phyloP scores from a whole-genome alignment of 345 rosid species.

The Hevea brasiliensis region DNA sequence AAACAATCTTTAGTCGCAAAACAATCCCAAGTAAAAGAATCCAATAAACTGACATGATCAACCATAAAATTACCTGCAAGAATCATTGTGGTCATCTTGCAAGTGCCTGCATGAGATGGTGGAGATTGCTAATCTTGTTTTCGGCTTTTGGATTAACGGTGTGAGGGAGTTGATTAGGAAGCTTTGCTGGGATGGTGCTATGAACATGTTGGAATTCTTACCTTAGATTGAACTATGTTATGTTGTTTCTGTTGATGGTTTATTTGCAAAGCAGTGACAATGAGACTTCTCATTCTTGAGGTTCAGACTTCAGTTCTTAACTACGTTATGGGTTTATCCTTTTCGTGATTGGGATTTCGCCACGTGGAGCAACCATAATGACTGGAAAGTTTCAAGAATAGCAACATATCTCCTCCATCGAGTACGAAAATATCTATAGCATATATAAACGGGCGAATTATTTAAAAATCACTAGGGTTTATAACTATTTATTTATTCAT shows the following conservation, averaged over 20 bases:
- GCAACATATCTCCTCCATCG: too few relatives aligned
- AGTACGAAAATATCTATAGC: too few relatives aligned
- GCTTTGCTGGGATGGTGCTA: too few relatives aligned
- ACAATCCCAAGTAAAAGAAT: not conserved
- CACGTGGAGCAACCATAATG: slow-evolving; percentile 49
- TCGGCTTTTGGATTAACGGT: slow-evolving; percentile 33
- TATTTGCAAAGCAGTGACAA: not conserved
- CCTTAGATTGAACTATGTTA: slow-evolving; percentile 7
- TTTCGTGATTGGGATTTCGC: slow-evolving; percentile 41
- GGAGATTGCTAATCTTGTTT: slow-evolving; percentile 18
- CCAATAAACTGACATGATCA: not conserved
- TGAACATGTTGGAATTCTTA: slow-evolving; percentile 39
- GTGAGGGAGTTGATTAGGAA: slow-evolving; percentile 40
- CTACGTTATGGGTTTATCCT: slow-evolving; percentile 6
- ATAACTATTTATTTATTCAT: too few relatives aligned
- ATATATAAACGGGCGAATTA: too few relatives aligned
- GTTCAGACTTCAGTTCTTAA: not conserved
- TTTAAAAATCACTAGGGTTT: too few relatives aligned
- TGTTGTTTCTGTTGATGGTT: not conserved
- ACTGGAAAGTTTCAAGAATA: slow-evolving; percentile 5
- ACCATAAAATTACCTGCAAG: slow-evolving; percentile 38
- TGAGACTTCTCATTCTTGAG: not conserved
- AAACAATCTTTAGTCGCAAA: not conserved
- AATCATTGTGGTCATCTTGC: slow-evolving; percentile 34
- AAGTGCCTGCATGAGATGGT: slow-evolving; percentile 38